Base-by-base conservation (phyloP, 2,329 filamentous ascomycete species). In the Trichoderma oligosporum region DNA sequence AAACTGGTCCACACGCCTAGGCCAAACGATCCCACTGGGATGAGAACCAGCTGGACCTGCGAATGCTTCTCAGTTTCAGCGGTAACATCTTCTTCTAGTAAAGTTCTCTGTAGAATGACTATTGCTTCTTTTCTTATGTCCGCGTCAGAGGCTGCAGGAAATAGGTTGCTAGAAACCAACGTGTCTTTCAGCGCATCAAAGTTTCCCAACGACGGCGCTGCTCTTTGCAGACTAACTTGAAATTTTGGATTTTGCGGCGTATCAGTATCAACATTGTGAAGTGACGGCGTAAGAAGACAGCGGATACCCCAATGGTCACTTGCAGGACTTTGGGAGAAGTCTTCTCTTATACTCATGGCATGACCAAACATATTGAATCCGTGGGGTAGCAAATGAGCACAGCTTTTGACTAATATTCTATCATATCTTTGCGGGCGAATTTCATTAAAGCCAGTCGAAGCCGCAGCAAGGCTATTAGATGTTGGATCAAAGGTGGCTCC, bases 21-120 rank as follows among this genome's bases (percentile, higher is more conserved):
- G 3, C 80, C 82, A 63, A 84, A 87, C 0, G 85, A 88, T 0
- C 85, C 86, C n/a, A 87, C 82, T 0, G 84, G 77, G 5, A 82
- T 75, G 7, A 88, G 65, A 1, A 84, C 71, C 35, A 86, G 67
- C 2, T 66, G 64, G 7, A 68, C 65, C 18, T 69, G 60, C 61
- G 38, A 51, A 27, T 63, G 61, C 3, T 38, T 33, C 29, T 64
- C 57, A 2, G 39, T 27, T 3, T 63, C 58, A 11, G 54, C 11
- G 12, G 38, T 33, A 4, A 56, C 51, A 48, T 63, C 64, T 7
- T 67, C 59, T 41, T 79, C 71, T 44, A 74, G 61, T 42, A 82
- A 61, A 31, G 75, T 65, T 2, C 67, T 61, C 56, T 76, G 74
- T 2, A 86, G 68, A 0, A 80, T 59, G 4, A 65, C 62, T 4